phyloP scores from a whole-genome alignment of 805 yeast genomes.

The Kluyveromyces lactis region DNA sequence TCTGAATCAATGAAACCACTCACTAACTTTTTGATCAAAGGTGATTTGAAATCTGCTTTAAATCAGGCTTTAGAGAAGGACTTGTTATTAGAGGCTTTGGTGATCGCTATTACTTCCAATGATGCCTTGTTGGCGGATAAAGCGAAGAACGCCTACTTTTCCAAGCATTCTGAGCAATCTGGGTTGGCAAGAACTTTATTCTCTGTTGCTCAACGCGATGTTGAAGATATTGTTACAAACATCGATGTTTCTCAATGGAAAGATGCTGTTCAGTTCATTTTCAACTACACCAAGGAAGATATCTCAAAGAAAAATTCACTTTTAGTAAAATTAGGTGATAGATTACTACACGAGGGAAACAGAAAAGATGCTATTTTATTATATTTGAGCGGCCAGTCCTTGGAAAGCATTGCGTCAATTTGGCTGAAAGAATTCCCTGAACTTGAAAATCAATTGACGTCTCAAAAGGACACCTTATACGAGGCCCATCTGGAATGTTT shows the following conservation, averaged over 20 bases:
- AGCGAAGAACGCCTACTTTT: constrained; percentile 66
- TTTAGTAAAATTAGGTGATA: constrained; percentile 67
- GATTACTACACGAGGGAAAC: constrained; percentile 46
- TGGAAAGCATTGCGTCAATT: constrained; percentile 67
- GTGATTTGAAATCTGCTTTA: constrained; percentile 61
- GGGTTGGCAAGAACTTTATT: constrained; percentile 68
- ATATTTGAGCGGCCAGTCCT: constrained; percentile 72
- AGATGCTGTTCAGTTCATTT: constrained; percentile 62
- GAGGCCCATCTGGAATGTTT: constrained; percentile 81
- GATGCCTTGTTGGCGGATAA: constrained; percentile 49
- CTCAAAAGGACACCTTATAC: constrained; percentile 48
- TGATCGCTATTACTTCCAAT: constrained; percentile 65
- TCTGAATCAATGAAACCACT: constrained; percentile 33
- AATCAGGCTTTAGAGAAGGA: constrained; percentile 54
- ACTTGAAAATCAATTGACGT: constrained; percentile 34
- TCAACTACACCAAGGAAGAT: constrained; percentile 42
- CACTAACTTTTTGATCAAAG: constrained; percentile 45
- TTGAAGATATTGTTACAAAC: constrained; percentile 66
- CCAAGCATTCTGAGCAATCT: constrained; percentile 39
- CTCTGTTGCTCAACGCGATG: constrained; percentile 46
- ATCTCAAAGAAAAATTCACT: constrained; percentile 43
- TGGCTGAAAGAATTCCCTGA: constrained; percentile 74
- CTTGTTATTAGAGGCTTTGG: constrained; percentile 67
- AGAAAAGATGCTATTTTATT: constrained; percentile 72
- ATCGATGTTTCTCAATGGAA: constrained; percentile 79